phyloP scores from a whole-genome alignment of 257 asterid genomes.

The Gentiana straminea region DNA sequence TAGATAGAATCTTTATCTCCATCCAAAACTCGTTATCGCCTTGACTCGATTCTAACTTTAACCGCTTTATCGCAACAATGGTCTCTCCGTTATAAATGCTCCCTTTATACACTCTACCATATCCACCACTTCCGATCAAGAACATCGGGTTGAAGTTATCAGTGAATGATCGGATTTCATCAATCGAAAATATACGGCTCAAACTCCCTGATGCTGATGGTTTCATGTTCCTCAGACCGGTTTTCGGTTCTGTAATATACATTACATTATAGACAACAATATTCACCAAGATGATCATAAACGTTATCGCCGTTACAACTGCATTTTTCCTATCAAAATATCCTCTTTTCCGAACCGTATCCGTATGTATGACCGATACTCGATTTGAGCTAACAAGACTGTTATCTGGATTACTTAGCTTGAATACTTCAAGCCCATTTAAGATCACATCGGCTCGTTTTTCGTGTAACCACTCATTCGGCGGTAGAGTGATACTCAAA shows the following conservation, averaged over 20 bases:
- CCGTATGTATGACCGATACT: not conserved
- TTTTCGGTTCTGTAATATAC: constrained; percentile 23
- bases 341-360: constrained; percentile 5
- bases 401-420: constrained; percentile 61
- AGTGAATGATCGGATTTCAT: constrained; percentile 42
- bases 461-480: constrained; percentile 14
- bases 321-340: constrained; percentile 15
- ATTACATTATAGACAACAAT: constrained; percentile 30
- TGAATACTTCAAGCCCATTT: constrained; percentile 50
- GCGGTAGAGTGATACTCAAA: constrained; percentile 34
- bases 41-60: constrained; percentile 38
- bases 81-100: constrained; percentile 35
- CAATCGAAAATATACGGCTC: constrained; percentile 51
- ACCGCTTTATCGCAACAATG: constrained; percentile 46
- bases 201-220: constrained; percentile 17
- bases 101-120: constrained; percentile 59
- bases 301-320: constrained; percentile 23
- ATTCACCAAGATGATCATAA: constrained; percentile 28
- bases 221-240: constrained; percentile 20
- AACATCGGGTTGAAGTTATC: constrained; percentile 31
- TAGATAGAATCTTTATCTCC: constrained; percentile 56
- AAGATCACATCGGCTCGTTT: constrained; percentile 18
- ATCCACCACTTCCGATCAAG: constrained; percentile 61
- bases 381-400: constrained; percentile 33
- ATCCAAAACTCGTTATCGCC: constrained; percentile 49